These are phyloP conservation scores for Pyrenula massariospora DNA, from an alignment of 495 filamentous ascomycete species.

Conservation along the genomic window DNA sequence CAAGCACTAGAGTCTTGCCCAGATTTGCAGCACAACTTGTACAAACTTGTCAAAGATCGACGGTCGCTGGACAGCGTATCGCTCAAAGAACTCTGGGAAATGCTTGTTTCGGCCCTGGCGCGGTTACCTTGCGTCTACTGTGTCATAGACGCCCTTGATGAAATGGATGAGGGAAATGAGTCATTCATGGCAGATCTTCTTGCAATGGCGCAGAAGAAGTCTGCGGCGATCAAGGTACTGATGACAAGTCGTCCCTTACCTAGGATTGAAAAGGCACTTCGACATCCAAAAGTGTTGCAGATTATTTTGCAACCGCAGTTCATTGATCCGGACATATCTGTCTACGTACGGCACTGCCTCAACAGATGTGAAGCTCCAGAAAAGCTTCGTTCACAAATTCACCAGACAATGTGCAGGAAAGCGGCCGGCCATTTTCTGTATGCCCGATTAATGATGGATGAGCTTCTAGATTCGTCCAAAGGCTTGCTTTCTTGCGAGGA, in stretches of 20 bases:
- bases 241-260: conserved; percentile 30
- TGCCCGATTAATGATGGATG: conserved; percentile 34
- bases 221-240: conserved; percentile 26
- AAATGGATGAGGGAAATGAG: conserved; percentile 28
- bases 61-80: conserved; percentile 7
- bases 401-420: conserved; percentile 6
- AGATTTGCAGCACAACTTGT: conserved; percentile 20
- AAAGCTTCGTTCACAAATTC: conserved; percentile 3
- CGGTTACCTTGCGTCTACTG: conserved; percentile 25
- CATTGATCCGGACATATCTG: conserved; percentile 28
- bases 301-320: conserved; percentile 24
- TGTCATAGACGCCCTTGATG: conserved; percentile 37
- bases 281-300: conserved; percentile 6
- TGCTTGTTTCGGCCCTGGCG: conserved; percentile 12
- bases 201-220: conserved; percentile 22
- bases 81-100: conserved; percentile 14
- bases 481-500: conserved; percentile 1
- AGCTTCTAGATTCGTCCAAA: conserved; percentile 15
- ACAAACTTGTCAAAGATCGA: conserved; percentile 9
- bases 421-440: conserved; percentile 30
- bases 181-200: conserved; percentile 20
- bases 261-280: conserved; percentile 15
- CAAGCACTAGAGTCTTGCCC: conserved; percentile 28
- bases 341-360: conserved; percentile 22
- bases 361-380: conserved; percentile 5